Base-by-base conservation (phyloP, 495 filamentous ascomycete species). In the Glutinoglossum americanum region DNA sequence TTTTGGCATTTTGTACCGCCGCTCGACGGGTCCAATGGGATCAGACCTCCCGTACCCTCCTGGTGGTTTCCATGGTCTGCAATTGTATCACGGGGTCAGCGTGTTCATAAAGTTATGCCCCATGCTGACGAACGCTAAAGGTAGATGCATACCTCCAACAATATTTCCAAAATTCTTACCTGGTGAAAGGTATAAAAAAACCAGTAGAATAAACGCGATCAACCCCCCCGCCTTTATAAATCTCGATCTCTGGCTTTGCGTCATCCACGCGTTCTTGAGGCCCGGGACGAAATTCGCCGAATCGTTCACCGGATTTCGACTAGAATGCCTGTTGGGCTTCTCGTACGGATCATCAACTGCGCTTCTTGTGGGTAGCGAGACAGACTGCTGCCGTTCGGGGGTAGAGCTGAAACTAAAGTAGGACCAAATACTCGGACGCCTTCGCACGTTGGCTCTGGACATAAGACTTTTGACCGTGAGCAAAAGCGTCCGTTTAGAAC, bases 151-250 rank as follows among this genome's bases (percentile, higher is more conserved):
- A 78, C 74, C 70, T 55, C 65, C 57, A 26, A 71, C 67, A 59
- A 69, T 65, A 48, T 68, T 65, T 57, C 66, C 64, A 25, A 69
- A 64, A 27, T 67, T 55, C 51, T 73, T 69, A 15, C 73, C 73
- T 0, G 87, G 84, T 15, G 81, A 77, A 56, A 94, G 70, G 69
- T 81, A 87, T 66, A 87, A 82, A 57, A 93, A 73, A 26, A 90
- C 67, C 62, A 90, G 73, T 59, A 94, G 67, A 45, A 94, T 61
- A 64, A 83, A 78, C 54, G 81, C 76, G 57, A 93, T 72, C 61
- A 93, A 79, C 62, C 82, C 83, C 37, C 82, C 84, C 41, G 84
- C 84, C 79, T 92, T 94, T 60, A 93, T 61, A 68, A 82, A 88
- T 63, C 87, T 79, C 59, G 81, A 51, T 58, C 65, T 55, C 64